Evolutionary conservation across 306 rosid genomes (phyloP).

Genomic region (Fragaria vesca): DNA sequence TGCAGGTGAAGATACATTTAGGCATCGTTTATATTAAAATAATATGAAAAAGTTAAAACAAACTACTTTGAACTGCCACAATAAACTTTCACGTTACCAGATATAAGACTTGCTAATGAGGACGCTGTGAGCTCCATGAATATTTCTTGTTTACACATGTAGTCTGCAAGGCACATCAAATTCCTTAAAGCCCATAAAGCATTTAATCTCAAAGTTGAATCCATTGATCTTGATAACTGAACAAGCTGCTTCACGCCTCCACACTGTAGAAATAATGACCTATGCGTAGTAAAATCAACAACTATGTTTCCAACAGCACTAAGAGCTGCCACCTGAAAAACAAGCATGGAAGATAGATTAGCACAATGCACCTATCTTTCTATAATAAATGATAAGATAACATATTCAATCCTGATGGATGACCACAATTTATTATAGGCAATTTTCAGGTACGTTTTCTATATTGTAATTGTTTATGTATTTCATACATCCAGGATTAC

Average conservation of each 20-base stretch:
- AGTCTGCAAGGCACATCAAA: constrained; percentile 78
- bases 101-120: constrained; percentile 67
- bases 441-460: neutral
- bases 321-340: constrained; percentile 84
- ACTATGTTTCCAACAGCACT: constrained; percentile 79
- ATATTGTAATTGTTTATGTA: neutral
- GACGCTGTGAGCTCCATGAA: constrained; percentile 70
- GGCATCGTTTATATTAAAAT: constrained; percentile 12
- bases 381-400: neutral
- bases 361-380: neutral
- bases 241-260: constrained; percentile 85
- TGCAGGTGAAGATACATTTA: constrained; percentile 39
- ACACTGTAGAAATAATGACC: constrained; percentile 55
- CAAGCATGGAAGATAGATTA: constrained; percentile 7
- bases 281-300: constrained; percentile 62
- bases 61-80: constrained; percentile 19
- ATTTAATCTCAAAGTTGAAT: constrained; percentile 63
- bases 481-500: neutral
- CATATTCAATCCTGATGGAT: neutral
- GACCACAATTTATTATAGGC: neutral
- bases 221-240: constrained; percentile 85
- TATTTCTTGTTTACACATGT: constrained; percentile 55
- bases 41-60: constrained; percentile 7
- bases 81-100: constrained; percentile 48
- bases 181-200: constrained; percentile 92